Base-by-base conservation (phyloP, 768 basidiomycete species). In the Lactarius tabidus region DNA sequence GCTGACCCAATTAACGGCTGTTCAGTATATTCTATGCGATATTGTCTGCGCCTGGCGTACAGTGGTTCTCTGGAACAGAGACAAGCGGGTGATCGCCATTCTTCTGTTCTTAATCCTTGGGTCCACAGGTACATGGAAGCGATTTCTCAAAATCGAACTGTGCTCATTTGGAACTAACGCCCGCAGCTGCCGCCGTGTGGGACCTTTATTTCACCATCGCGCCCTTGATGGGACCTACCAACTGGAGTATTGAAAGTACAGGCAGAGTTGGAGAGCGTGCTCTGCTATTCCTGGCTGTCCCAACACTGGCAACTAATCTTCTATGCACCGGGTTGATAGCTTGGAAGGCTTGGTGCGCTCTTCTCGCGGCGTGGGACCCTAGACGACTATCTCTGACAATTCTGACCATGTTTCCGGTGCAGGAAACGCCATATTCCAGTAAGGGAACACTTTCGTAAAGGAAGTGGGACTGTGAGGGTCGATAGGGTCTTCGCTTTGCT, bases 401-500 rank as follows among this genome's bases (percentile, higher is more conserved):
- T 45, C 55, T 57, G 55, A 57, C 23, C 8, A 36, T 7, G 18
- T 23, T 1, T 10, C 29, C 1, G 23, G 20, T 28, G 3, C 36
- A 57, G 55, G 55, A n/a, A 26, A 57, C 55, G n/a, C 35, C 55
- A 35, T n/a, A 6, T 7, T 14, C 4, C 12, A 9, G 20, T 57
- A 20, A 4, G n/a, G 35, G 23, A 57, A 23, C 20, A 57, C 6
- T 36, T 57, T 1, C 1, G 53, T 0, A 59, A 65, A 48, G 64
- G 54, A 23, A 56, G 3, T 18, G 39, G 38, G n/a, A 39, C 64
- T 0, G 23, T 23, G 23, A 65, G 53, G 26, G 59, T 65, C 12
- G 64, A 65, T 20, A 65, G 38, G 29, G 35, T 60, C 12, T 43
- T 65, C 59, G 59, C 64, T 18, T 20, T 65, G 14, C 64, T 65